Conservation (phyloP, 495 filamentous ascomycete species). For the Amphirosellinia nigrospora region DNA sequence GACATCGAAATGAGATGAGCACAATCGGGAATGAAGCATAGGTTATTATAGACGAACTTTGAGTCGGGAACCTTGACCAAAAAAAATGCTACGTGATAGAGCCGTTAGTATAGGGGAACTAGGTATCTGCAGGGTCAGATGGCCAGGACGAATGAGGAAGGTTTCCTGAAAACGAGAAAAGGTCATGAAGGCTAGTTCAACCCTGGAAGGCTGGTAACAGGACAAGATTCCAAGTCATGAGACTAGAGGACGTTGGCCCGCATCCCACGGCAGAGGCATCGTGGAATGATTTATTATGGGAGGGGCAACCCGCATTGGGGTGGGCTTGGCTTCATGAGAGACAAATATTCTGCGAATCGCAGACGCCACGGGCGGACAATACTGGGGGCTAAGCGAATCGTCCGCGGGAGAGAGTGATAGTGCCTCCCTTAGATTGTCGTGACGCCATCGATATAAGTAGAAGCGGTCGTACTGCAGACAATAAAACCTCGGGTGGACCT, state of each 20-base stretch:
- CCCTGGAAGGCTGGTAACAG: conserved; percentile 31
- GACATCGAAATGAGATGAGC: conserved; percentile 17
- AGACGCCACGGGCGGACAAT: conserved; percentile 7
- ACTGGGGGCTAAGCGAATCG: background rate
- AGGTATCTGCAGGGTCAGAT: conserved; percentile 33
- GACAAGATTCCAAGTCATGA: conserved; percentile 27
- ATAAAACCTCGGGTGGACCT: conserved; percentile 16
- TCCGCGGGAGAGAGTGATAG: background rate
- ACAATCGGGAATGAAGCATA: conserved; percentile 3
- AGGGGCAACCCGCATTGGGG: conserved; percentile 3
- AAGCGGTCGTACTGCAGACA: conserved; percentile 19
- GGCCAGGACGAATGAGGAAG: conserved; percentile 42
- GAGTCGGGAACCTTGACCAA: conserved; percentile 5
- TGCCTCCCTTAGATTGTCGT: conserved; percentile 17
- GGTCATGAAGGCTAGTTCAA: conserved; percentile 17
- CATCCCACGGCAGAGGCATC: conserved; percentile 18
- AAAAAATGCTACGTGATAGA: background rate
- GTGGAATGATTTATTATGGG: conserved; percentile 12
- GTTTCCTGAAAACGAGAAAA: conserved; percentile 35
- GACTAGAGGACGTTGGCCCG: conserved; percentile 12
- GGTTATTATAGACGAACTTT: conserved; percentile 24
- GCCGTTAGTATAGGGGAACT: conserved; percentile 12
- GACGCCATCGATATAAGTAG: conserved; percentile 19
- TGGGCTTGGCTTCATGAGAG: conserved; percentile 13
- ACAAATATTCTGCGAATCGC: background rate